Evolutionary conservation across 177 flowering plant species (phyloP), one percentile per base, ranked within the genome.

Genomic region (Telopea speciosissima): DNA sequence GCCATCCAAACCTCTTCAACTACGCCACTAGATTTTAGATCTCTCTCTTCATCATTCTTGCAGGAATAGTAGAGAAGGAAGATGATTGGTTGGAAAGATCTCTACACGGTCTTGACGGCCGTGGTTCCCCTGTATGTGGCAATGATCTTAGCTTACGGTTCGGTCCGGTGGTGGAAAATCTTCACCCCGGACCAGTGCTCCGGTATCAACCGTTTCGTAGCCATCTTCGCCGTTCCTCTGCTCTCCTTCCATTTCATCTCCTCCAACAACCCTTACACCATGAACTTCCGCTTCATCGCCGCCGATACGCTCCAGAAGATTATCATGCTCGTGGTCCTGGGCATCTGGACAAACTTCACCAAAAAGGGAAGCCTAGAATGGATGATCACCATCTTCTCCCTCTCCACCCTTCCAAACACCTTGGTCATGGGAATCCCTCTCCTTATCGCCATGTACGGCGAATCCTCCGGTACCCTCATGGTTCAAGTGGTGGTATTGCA

Each of bases 81-180:
- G 54, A 90, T 93, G 98, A 93, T 93, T 24, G 54, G 84, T 11
- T 79, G 89, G 88, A 68, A 81, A 26, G 98, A 93, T 75, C 79
- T 93, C 10, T 91, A 93, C 89, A 83, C 79, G 56, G 98, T 93
- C 8, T 63, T 93, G 33, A 76, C 96, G 33, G 98, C 98, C 65
- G 87, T 93, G 73, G 76, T 90, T 19, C 97, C 98, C 1, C 85
- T 93, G 21, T 93, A 93, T 77, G 98, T 91, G 21, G 97, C 98
- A n/a, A 91, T 91, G 96, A 87, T 93, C 33, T 68, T 90, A 24
- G 98, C 98, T 28, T 93, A 90, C 72, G 97, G 96, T 8, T 91
- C 97, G 3, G 94, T 93, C 13, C 86, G 90, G 8, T 93, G 98
- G 98, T 91, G 98, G 97, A 89, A 90, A 75, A 91, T 93, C 60